Evolutionary conservation across 345 rosid genomes (phyloP), one percentile per base, ranked within the genome.

Genomic region (Mallotus nudiflorus): DNA sequence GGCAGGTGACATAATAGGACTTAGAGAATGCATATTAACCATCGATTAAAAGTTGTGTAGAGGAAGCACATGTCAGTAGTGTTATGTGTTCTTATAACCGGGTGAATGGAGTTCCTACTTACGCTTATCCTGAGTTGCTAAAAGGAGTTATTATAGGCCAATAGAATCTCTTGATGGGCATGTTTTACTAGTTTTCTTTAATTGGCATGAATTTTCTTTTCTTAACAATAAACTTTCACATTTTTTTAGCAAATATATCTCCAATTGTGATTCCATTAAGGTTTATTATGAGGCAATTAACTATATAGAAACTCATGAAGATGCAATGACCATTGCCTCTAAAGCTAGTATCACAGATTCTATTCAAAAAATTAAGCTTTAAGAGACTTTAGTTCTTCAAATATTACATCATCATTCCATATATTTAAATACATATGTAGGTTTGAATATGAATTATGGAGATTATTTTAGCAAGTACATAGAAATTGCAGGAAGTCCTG

Each of bases 21-120:
- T 70, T 94, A 27, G 92, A 67, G 65, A 97, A 91, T 37, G 90
- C 97, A 39, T 94, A 75, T 73, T 80, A 90, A 14, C 91, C 85
- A 19, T 96, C 96, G 9, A 91, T 81, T 78, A 79, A 72, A 63
- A 88, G 87, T 82, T 94, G 97, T 53, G 94, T 94, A 9, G 77
- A 71, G 66, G 95, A 94, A 56, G 98, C 92, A 0, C 84, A 87
- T 59, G 96, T 86, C 10, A 96, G 95, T 20, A 88, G 98, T 58
- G 86, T 94, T 13, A 91, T 90, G 97, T 94, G 97, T 78, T 88
- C 98, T 5, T 94, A 94, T 78, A 94, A 91, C 50, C 86, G 90
- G 55, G 96, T 94, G 49, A 94, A 94, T 33, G 98, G 97, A 0
- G 68, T 86, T 66, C 98, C 96, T 5, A 84, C 95, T 6, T 90